Evolutionary conservation across 495 filamentous ascomycete species (phyloP), one percentile per base, ranked within the genome.

Genomic region (Aspergillus egyptiacus): DNA sequence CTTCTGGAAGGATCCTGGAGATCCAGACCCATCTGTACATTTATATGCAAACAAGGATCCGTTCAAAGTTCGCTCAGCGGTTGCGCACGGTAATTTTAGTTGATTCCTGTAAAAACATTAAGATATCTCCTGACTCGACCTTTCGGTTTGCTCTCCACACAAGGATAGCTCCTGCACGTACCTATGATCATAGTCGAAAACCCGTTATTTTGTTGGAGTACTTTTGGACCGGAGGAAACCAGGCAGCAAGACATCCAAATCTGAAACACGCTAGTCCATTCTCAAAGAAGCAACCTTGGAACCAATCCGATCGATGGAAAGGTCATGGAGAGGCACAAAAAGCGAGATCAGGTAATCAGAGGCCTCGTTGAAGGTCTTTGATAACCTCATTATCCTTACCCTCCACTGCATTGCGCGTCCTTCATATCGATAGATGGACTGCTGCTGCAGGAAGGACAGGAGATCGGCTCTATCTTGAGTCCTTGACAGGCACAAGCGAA

Each of bases 191-290:
- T n/a, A n/a, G n/a, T n/a, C n/a, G n/a, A n/a, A n/a, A n/a, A n/a
- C n/a, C n/a, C n/a, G n/a, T n/a, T n/a, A n/a, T n/a, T n/a, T n/a
- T n/a, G n/a, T n/a, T n/a, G n/a, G n/a, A n/a, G n/a, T n/a, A n/a
- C n/a, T n/a, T n/a, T n/a, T n/a, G n/a, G n/a, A n/a, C n/a, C n/a
- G n/a, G n/a, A n/a, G 17, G 2, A 13, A 10, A 31, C n/a, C 9
- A 31, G 28, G 28, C 28, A 31, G 28, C 28, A 4, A 31, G 28
- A 11, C 28, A 31, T 31, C 5, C 28, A 11, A 14, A 60, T 47
- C 56, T 68, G 67, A 70, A 68, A 68, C 67, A 62, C 67, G 54
- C 64, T 62, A 67, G 35, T 9, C 51, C 60, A 31, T 13, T 8
- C n/a, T 49, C 56, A 55, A 58, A 59, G 36, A 43, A 46, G 36